Conservation (phyloP, 805 yeast species). For the Ogataea nitratoaversa region DNA sequence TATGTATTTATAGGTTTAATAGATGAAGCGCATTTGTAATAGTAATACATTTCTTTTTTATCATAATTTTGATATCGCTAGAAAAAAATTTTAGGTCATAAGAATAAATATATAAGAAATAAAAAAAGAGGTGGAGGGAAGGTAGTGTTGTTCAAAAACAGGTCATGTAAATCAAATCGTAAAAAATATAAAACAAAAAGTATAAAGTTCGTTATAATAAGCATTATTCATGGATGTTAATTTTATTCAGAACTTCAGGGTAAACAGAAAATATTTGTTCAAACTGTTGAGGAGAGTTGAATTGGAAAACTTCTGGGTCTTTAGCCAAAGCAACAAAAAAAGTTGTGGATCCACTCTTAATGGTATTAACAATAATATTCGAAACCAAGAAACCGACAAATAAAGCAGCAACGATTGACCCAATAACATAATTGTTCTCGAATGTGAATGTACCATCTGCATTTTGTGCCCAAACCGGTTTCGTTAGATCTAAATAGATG, state of each 20-base stretch:
- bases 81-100: too few species aligned
- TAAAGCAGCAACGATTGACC: slow-evolving; percentile 31
- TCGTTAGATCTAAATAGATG: slow-evolving; percentile 62
- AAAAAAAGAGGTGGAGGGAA: background rate
- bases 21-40: background rate
- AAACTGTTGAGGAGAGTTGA: slow-evolving; percentile 57
- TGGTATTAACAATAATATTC: slow-evolving; percentile 62
- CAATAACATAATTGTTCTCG: slow-evolving; percentile 46
- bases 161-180: background rate
- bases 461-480: slow-evolving; percentile 54
- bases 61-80: too few species aligned
- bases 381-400: slow-evolving; percentile 70
- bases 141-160: background rate
- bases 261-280: slow-evolving; percentile 45
- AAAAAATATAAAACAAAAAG: background rate
- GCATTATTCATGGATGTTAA: too few species aligned
- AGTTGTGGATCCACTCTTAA: slow-evolving; percentile 74
- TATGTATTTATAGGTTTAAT: too few species aligned
- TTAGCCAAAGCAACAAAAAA: slow-evolving; percentile 77
- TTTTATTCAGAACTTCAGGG: slow-evolving; percentile 43
- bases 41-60: too few species aligned
- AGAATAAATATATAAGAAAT: background rate
- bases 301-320: slow-evolving; percentile 77
- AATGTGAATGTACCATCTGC: slow-evolving; percentile 21
- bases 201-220: too few species aligned